These are phyloP conservation scores for Aspergillus steynii DNA, from an alignment of 495 filamentous ascomycete species.

Conservation along the genomic window DNA sequence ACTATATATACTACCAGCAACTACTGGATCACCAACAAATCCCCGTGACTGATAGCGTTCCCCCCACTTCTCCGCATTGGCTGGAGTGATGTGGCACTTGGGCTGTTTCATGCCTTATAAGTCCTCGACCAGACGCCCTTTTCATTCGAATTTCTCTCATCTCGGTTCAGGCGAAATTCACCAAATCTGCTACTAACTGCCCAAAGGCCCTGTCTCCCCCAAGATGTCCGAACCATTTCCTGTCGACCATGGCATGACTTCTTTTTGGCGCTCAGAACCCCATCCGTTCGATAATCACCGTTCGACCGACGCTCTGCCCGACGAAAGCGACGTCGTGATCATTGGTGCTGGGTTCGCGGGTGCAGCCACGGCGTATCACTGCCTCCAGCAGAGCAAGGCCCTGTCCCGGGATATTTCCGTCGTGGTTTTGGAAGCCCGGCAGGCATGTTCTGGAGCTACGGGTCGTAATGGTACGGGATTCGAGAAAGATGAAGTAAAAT, in stretches of 20 bases:
- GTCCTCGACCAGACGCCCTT: too few relatives aligned
- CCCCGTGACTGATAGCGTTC: too few relatives aligned
- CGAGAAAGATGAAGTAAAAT: not conserved
- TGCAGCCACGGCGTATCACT: constrained; percentile 62
- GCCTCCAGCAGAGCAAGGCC: constrained; percentile 44
- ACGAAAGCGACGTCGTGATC: constrained; percentile 63
- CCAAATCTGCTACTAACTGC: too few relatives aligned
- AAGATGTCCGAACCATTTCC: constrained; percentile 24
- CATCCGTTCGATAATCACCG: constrained; percentile 54
- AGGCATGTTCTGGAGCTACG: constrained; percentile 82
- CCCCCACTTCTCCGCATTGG: too few relatives aligned
- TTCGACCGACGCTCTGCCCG: constrained; percentile 64
- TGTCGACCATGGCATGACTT: constrained; percentile 55
- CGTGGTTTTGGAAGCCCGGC: constrained; percentile 76
- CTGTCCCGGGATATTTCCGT: constrained; percentile 38
- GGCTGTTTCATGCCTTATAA: too few relatives aligned
- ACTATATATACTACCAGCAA: too few relatives aligned
- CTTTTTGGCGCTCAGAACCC: constrained; percentile 73
- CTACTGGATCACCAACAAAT: too few relatives aligned
- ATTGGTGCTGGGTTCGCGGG: constrained; percentile 75
- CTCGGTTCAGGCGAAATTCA: too few relatives aligned
- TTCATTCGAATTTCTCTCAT: too few relatives aligned
- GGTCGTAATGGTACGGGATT: constrained; percentile 50
- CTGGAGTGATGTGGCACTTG: too few relatives aligned
- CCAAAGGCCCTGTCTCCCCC: too few relatives aligned